A percentile compares a stretch with the other conserved stretches of the same genome.
Conservation (phyloP, 495 filamentous ascomycete genomes). For the Annulohypoxylon moriforme region DNA sequence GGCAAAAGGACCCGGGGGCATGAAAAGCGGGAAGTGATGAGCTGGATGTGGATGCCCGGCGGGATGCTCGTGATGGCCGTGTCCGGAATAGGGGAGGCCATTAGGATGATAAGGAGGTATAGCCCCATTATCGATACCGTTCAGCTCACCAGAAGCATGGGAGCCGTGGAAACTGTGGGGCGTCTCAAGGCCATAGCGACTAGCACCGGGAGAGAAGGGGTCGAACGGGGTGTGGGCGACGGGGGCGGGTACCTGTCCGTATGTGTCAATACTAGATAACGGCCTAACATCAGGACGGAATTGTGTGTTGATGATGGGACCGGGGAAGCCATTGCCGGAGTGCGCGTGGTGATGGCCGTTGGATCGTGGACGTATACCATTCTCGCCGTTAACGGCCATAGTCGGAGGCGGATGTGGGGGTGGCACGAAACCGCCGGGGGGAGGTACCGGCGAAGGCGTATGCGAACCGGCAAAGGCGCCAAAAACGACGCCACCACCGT, state of each 20-base stretch:
- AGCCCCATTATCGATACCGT: constrained; percentile 50
- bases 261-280: constrained; percentile 34
- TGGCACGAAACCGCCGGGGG: constrained; percentile 42
- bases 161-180: constrained; percentile 67
- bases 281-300: constrained; percentile 42
- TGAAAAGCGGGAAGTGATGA: constrained; percentile 38
- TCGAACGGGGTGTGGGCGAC: constrained; percentile 50
- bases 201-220: constrained; percentile 49
- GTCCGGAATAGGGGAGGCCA: constrained; percentile 48
- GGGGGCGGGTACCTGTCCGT: constrained; percentile 52
- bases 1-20: constrained; percentile 29
- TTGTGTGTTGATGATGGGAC: constrained; percentile 48
- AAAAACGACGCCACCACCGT: constrained; percentile 58
- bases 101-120: constrained; percentile 45
- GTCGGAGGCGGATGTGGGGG: constrained; percentile 49
- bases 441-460: constrained; percentile 60
- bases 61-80: constrained; percentile 40
- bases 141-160: constrained; percentile 57
- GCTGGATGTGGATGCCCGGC: constrained; percentile 33
- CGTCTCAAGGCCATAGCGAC: constrained; percentile 59
- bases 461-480: constrained; percentile 59
- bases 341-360: constrained; percentile 49
- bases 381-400: constrained; percentile 48
- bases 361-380: constrained; percentile 44
- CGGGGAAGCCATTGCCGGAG: constrained; percentile 49